Evolutionary conservation across 257 asterid genomes (phyloP).

Genomic region (Plantago elongata): DNA sequence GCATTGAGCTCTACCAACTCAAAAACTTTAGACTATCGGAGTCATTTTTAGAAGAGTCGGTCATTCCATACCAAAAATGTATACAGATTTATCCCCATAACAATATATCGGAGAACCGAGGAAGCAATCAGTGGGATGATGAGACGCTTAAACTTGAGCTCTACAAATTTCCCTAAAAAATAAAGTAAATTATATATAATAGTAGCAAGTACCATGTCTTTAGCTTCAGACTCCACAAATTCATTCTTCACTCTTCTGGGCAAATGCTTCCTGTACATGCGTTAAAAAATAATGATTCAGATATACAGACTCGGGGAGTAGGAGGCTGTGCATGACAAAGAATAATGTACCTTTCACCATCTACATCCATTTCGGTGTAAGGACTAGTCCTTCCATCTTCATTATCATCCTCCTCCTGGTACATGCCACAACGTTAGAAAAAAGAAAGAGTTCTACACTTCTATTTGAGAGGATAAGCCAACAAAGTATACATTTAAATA

Average conservation of each 20-base stretch:
- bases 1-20: too few species aligned
- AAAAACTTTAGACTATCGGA: too few species aligned
- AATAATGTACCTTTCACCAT: constrained; percentile 37
- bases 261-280: constrained; percentile 35
- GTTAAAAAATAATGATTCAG: constrained; percentile 17
- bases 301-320: not conserved
- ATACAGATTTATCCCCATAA: too few species aligned
- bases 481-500: not conserved
- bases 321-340: not conserved
- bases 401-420: constrained; percentile 45
- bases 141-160: too few species aligned
- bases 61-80: too few species aligned
- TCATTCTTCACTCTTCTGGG: constrained; percentile 62
- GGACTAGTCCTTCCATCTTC: constrained; percentile 46
- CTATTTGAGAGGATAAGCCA: not conserved
- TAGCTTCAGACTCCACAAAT: constrained; percentile 59
- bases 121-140: too few species aligned
- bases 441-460: not conserved
- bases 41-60: too few species aligned
- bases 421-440: constrained; percentile 18
- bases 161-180: too few species aligned
- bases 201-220: constrained; percentile 43
- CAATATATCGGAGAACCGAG: too few species aligned
- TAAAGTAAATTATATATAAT: not conserved
- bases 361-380: constrained; percentile 48